Percentiles rank a stretch among this genome's conserved stretches.
Evolutionary conservation across 768 basidiomycete genomes (phyloP).

Genomic region (Trametopsis cervina): DNA sequence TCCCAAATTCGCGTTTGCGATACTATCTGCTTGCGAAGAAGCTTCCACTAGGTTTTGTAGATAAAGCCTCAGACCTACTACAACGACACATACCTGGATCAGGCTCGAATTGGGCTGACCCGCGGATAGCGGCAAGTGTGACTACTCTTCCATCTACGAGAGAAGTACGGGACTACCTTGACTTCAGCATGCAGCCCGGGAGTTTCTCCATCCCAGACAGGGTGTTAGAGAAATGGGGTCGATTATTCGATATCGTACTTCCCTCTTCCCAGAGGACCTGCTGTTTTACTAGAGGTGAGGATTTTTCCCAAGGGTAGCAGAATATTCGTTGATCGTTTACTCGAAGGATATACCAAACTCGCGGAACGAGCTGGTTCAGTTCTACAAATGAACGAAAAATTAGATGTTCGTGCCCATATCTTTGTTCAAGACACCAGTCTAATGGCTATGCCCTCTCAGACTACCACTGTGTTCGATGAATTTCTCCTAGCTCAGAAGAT

Average conservation of each 20-base stretch:
- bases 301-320: no score
- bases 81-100: conserved; percentile 49
- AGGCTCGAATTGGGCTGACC: conserved; percentile 37
- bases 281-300: conserved; percentile 73
- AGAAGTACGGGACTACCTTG: conserved; percentile 37
- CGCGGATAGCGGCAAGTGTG: conserved; percentile 18
- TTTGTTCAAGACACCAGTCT: neutral
- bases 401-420: conserved; percentile 43
- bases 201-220: conserved; percentile 45
- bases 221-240: conserved; percentile 67
- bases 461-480: conserved; percentile 46
- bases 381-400: conserved; percentile 58
- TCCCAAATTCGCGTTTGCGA: conserved; percentile 76
- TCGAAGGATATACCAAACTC: conserved; percentile 65
- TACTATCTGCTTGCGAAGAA: conserved; percentile 73
- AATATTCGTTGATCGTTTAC: conserved; percentile 2
- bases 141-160: no score
- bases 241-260: conserved; percentile 72
- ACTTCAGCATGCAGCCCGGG: conserved; percentile 16
- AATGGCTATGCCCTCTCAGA: conserved; percentile 33
- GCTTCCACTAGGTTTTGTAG: conserved; percentile 32
- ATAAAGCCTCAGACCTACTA: conserved; percentile 22
- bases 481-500: conserved; percentile 42
- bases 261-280: conserved; percentile 59
- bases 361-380: conserved; percentile 77